Percentiles rank a stretch among this genome's conserved stretches.
phyloP scores from a whole-genome alignment of 202 grass and related monocot species.

The Dendrocalamus latiflorus region DNA sequence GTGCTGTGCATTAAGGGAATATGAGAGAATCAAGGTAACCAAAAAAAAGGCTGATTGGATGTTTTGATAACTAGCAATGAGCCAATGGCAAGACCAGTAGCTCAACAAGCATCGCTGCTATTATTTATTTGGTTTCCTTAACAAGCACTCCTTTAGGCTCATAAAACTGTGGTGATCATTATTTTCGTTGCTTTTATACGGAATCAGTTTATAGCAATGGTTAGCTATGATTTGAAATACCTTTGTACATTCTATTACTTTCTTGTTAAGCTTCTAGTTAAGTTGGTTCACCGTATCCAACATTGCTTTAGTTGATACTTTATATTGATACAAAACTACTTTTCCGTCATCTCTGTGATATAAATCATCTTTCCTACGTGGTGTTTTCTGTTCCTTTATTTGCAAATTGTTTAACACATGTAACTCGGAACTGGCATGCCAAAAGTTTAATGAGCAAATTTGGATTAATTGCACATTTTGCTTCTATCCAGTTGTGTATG shows the following conservation, averaged over 20 bases:
- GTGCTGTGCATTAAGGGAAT: constrained; percentile 78
- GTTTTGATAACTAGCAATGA: not conserved
- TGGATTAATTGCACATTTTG: not conserved
- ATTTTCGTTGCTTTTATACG: not conserved
- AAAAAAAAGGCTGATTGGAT: not conserved
- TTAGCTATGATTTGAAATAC: not conserved
- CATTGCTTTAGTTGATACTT: not conserved
- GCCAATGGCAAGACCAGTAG: not conserved
- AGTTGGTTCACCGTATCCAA: not conserved
- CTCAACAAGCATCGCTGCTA: not conserved
- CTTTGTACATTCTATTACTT: not conserved
- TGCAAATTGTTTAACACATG: not conserved
- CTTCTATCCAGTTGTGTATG: not conserved
- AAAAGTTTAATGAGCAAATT: not conserved
- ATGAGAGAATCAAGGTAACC: constrained; percentile 93
- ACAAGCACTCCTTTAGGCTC: not conserved
- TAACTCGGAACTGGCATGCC: not conserved
- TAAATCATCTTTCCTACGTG: not conserved
- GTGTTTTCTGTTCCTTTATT: not conserved
- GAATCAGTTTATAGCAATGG: constrained; percentile 1
- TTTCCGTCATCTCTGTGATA: not conserved
- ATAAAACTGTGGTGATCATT: not conserved
- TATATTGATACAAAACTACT: not conserved
- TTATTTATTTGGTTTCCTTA: not conserved
- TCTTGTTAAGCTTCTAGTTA: not conserved